Base-by-base conservation (phyloP, 495 filamentous ascomycete genomes). In the Aspergillus cavernicola region DNA sequence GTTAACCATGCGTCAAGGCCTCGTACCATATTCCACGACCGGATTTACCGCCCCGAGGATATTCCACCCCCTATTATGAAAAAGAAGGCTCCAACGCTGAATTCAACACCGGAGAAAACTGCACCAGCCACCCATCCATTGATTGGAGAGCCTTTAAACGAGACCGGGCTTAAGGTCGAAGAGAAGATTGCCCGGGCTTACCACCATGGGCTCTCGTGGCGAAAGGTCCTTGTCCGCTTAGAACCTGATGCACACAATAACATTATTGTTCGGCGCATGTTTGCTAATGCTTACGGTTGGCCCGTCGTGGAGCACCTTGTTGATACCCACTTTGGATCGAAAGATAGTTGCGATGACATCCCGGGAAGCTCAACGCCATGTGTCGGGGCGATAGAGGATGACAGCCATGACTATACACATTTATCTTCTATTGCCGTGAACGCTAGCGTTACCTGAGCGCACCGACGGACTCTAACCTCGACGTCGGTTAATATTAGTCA, bases 221-320 rank as follows among this genome's bases (percentile, higher is more conserved):
- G 93, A 10, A 98, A 98, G 65, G 93, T 97, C 3, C 82, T 98
- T 9, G 93, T 97, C 18, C 83, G 92, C 37, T 78, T 98, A 8
- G 93, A 98, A 65, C 93, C 93, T 1, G 93, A 98, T 75, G 93
- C 93, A 2, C 93, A 98, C 68, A 98, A 98, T 69, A 98, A 98
- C 65, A 92, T 98, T 52, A 86, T 96, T 53, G 93, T 98, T 16
- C 86, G 93, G 22, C 84, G 93, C 26, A 92, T 88, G 82, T 97
- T 98, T 59, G 86, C 91, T 51, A 98, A 98, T 65, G 93, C 93
- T 0, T 96, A 96, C 62, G 93, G 93, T 3, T 98, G 93, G 93
- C 92, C 92, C 0, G 93, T 98, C 5, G 76, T 97, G 40, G 88
- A 96, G 64, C 93, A 98, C 65, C 71, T 97, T 2, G 88, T 92